Evolutionary conservation across 306 rosid genomes (phyloP).

Genomic region (Acacia crassicarpa): DNA sequence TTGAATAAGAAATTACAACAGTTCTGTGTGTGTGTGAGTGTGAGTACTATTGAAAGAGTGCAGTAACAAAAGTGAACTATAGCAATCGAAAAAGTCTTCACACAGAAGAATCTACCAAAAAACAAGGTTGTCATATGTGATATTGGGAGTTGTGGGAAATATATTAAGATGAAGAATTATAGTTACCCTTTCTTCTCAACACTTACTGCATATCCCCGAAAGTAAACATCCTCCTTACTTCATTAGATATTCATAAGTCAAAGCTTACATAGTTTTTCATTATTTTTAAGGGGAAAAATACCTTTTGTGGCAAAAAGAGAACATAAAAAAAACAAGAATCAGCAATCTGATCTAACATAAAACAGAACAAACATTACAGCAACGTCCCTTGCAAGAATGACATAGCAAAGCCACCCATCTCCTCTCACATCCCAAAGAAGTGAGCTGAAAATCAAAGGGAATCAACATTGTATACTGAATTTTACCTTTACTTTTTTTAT

Average conservation of each 20-base stretch:
- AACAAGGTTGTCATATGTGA: background rate
- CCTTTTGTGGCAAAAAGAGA: background rate
- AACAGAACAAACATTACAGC: background rate
- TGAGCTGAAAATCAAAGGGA: constrained; percentile 19
- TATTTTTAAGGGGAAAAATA: background rate
- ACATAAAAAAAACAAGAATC: background rate
- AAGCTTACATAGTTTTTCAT: background rate
- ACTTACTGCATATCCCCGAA: background rate
- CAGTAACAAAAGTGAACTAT: background rate
- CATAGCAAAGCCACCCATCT: constrained; percentile 1
- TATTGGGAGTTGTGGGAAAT: background rate
- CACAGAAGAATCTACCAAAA: background rate
- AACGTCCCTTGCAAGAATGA: constrained; percentile 2
- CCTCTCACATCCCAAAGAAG: constrained; percentile 9
- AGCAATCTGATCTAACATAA: background rate
- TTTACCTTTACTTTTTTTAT: background rate
- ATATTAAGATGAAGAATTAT: background rate
- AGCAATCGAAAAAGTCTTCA: background rate
- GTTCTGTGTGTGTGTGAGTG: too few relatives aligned
- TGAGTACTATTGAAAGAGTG: background rate
- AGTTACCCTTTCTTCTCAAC: background rate
- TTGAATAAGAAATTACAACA: too few relatives aligned
- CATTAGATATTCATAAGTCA: background rate
- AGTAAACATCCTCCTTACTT: background rate
- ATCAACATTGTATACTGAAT: background rate